phyloP scores from a whole-genome alignment of 108 stramenopile genomes.

The Parmales sp. region DNA sequence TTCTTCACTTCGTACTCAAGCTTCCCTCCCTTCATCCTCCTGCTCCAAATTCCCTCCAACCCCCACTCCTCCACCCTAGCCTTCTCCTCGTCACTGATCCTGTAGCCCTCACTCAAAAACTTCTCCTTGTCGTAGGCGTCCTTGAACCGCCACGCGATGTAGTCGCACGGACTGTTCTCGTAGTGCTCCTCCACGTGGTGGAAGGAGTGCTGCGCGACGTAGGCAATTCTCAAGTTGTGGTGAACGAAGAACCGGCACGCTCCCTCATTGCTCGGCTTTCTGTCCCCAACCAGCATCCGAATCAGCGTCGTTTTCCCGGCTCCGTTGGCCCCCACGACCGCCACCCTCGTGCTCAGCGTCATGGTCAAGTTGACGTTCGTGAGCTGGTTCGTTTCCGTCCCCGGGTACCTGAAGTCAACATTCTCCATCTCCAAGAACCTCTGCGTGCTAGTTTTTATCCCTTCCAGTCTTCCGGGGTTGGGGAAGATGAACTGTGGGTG shows the following conservation, averaged over 20 bases:
- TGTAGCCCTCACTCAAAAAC: constrained; percentile 68
- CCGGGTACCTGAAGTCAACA: constrained; percentile 78
- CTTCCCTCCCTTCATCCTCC: constrained; percentile 69
- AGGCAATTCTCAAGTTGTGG: constrained; percentile 84
- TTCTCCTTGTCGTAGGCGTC: constrained; percentile 81
- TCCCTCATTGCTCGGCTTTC: constrained; percentile 64
- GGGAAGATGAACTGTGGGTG: constrained; percentile 40
- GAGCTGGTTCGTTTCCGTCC: constrained; percentile 50
- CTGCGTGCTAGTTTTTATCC: constrained; percentile 87
- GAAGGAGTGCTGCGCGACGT: constrained; percentile 93
- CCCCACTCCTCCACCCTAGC: constrained; percentile 75
- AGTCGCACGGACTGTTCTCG: constrained; percentile 74
- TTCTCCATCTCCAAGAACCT: constrained; percentile 85
- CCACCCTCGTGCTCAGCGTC: constrained; percentile 73
- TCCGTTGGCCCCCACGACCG: constrained; percentile 80
- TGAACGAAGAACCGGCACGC: constrained; percentile 70
- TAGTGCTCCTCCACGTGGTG: constrained; percentile 90
- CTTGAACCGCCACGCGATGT: constrained; percentile 96
- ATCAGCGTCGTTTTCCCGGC: constrained; percentile 85
- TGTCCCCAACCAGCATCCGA: constrained; percentile 85
- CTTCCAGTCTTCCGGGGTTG: constrained; percentile 73
- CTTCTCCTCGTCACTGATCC: constrained; percentile 76
- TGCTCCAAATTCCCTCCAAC: constrained; percentile 87
- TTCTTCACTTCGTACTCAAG: constrained; percentile 93
- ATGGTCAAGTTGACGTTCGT: constrained; percentile 68